Conservation (phyloP, 176 grass and related monocot genomes). For the Oryza officinalis region DNA sequence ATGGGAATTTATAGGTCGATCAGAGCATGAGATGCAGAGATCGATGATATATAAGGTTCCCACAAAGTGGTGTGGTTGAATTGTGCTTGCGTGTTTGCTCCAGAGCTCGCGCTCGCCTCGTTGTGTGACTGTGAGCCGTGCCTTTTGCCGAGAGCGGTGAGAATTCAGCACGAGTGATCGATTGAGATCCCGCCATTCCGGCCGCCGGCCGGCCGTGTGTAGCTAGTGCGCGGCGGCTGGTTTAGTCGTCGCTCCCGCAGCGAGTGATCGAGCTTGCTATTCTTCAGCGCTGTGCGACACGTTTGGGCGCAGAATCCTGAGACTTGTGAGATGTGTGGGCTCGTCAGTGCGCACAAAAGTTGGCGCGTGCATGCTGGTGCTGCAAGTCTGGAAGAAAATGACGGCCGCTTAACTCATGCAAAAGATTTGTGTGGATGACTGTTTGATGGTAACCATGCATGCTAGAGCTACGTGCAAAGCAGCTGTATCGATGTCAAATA, state of each 20-base stretch:
- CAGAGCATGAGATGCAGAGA: not conserved
- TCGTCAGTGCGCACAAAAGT: slow-evolving; percentile 10
- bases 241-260: not conserved
- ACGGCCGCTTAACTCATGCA: not conserved
- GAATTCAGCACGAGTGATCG: not conserved
- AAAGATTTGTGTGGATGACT: not conserved
- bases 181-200: not conserved
- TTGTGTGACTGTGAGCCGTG: slow-evolving; percentile 15
- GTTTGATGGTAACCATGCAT: not conserved
- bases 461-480: not conserved
- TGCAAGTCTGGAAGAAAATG: not conserved
- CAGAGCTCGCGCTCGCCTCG: not conserved
- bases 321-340: not conserved
- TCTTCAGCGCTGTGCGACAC: slow-evolving; percentile 13
- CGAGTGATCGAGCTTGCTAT: slow-evolving; percentile 4
- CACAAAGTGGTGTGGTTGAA: slow-evolving; percentile 28
- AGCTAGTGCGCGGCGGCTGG: slow-evolving; percentile 13
- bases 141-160: slow-evolving; percentile 18
- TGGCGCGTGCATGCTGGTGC: not conserved
- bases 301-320: not conserved
- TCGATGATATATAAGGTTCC: not conserved
- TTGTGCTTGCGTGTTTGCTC: not conserved
- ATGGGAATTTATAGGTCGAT: slow-evolving; percentile 38
- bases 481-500: slow-evolving; percentile 1
- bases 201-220: slow-evolving; percentile 2